A percentile compares a stretch with the other conserved stretches of the same genome.
phyloP scores from a whole-genome alignment of 139 green algal genomes.

The Chlamydomonas urium region DNA sequence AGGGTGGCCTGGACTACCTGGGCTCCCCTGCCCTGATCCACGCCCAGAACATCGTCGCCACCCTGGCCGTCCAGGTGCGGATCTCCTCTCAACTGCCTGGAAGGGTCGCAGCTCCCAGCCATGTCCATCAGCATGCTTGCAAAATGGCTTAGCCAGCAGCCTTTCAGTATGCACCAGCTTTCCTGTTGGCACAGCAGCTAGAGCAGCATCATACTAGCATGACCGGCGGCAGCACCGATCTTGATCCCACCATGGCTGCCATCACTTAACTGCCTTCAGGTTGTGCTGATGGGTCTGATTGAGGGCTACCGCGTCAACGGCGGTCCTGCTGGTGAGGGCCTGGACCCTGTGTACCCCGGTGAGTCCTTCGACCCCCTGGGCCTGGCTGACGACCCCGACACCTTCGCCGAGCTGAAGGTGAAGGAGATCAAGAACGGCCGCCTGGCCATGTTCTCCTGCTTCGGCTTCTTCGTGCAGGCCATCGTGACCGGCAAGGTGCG shows the following conservation, averaged over 20 bases:
- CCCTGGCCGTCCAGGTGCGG: conserved; percentile 79
- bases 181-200: not conserved
- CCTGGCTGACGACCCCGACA: conserved; percentile 90
- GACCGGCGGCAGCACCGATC: not conserved
- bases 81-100: not conserved
- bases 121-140: not conserved
- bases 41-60: conserved; percentile 93
- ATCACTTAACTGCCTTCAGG: conserved; percentile 47
- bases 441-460: conserved; percentile 75
- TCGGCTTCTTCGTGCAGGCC: conserved; percentile 53
- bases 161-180: not conserved
- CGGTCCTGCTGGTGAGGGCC: conserved; percentile 64
- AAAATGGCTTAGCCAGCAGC: not conserved
- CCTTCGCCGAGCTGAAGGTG: conserved; percentile 81
- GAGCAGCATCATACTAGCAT: not conserved
- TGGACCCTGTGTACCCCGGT: conserved; percentile 72
- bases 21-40: conserved; percentile 92
- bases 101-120: not conserved
- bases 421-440: conserved; percentile 94
- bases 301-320: conserved; percentile 85
- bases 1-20: conserved; percentile 89
- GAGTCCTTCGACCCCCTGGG: conserved; percentile 88
- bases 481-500: conserved; percentile 76
- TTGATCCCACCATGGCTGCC: not conserved
- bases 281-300: conserved; percentile 79